These are phyloP conservation scores for Rachicladosporium sp. DNA, from an alignment of 2,329 filamentous ascomycete genomes.

Conservation along the genomic window DNA sequence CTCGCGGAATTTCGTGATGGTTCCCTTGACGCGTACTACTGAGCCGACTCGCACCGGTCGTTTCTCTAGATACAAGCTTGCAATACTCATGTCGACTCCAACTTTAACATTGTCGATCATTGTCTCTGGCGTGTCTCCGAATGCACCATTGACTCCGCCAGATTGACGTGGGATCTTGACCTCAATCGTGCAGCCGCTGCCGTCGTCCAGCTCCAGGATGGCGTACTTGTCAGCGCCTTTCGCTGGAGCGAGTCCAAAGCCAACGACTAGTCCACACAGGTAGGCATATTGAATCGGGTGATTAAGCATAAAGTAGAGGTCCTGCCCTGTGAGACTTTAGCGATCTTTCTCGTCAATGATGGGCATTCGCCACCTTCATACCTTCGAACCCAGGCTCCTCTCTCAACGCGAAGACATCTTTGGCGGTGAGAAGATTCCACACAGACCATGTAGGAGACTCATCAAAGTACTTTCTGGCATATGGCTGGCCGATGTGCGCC, in stretches of 20 bases:
- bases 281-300: constrained; percentile 38
- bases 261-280: constrained; percentile 33
- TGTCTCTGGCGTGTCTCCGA: constrained; percentile 23
- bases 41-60: constrained; percentile 33
- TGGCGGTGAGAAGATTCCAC: constrained; percentile 50
- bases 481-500: constrained; percentile 23
- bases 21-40: constrained; percentile 46
- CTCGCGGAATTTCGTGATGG: constrained; percentile 37
- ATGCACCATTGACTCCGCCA: constrained; percentile 8
- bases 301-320: constrained; percentile 44
- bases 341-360: no score
- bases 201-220: constrained; percentile 47
- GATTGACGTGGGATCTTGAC: constrained; percentile 35
- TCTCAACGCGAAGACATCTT: constrained; percentile 42
- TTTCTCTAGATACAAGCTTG: constrained; percentile 32
- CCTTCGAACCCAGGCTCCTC: constrained; percentile 39
- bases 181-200: constrained; percentile 47
- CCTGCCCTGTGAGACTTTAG: constrained; percentile 35
- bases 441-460: constrained; percentile 48
- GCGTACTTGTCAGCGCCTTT: constrained; percentile 25
- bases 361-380: constrained; percentile 18
- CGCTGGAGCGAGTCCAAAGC: constrained; percentile 27
- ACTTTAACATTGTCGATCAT: constrained; percentile 28
- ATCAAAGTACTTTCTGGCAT: constrained; percentile 48
- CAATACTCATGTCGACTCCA: constrained; percentile 22